A percentile compares a stretch with the other conserved stretches of the same genome.
These are phyloP conservation scores for Chaetomium strumarium DNA, from an alignment of 2,329 filamentous ascomycete species.

Conservation along the genomic window DNA sequence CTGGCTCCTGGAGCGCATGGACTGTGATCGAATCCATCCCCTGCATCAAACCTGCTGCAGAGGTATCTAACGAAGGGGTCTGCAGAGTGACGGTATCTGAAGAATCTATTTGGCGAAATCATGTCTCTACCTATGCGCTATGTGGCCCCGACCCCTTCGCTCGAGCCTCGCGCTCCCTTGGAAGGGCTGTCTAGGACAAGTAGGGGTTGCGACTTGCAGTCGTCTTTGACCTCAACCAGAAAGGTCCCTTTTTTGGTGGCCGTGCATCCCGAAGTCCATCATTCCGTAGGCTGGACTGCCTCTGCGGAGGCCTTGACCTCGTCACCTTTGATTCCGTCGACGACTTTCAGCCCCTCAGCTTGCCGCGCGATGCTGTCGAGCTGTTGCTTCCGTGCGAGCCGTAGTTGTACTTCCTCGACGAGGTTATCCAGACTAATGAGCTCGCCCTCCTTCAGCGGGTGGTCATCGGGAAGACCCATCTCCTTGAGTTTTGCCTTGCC, in stretches of 20 bases:
- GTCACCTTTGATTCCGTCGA: conserved; percentile 41
- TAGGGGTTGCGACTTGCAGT: no score
- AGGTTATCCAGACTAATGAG: conserved; percentile 23
- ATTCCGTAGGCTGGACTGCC: conserved; percentile 12
- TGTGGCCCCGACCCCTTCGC: no score
- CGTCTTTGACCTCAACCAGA: no score
- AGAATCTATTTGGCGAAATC: background rate
- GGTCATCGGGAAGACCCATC: conserved; percentile 67
- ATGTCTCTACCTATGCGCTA: background rate
- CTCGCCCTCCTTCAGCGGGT: conserved; percentile 81
- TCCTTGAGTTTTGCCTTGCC: conserved; percentile 84
- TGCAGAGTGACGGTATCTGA: background rate
- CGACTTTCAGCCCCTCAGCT: conserved; percentile 42
- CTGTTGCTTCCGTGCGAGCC: conserved; percentile 38
- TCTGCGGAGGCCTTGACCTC: conserved; percentile 28
- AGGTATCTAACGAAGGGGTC: background rate
- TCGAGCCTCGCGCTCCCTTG: no score
- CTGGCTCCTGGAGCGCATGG: background rate
- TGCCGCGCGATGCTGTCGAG: conserved; percentile 39
- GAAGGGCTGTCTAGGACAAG: no score
- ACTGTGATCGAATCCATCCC: background rate
- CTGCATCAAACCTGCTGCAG: no score
- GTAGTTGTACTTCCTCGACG: conserved; percentile 22
- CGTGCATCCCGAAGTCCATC: background rate
- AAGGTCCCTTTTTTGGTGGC: no score